These are phyloP conservation scores for Trametes elegans DNA, from an alignment of 768 basidiomycete species.

Conservation along the genomic window DNA sequence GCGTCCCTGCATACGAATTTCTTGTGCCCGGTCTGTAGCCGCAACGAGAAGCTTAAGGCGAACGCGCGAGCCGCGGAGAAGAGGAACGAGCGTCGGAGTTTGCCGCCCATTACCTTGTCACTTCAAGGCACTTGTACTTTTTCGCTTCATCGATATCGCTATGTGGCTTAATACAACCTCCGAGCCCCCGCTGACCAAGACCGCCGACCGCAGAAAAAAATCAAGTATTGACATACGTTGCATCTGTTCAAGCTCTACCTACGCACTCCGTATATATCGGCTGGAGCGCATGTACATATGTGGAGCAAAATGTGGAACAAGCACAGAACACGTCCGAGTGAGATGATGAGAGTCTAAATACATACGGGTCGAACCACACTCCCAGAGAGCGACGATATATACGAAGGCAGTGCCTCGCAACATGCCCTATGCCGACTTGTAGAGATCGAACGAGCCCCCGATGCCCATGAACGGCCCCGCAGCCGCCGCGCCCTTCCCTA, in stretches of 20 bases:
- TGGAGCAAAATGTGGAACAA: neutral
- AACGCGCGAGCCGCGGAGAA: conserved; percentile 10
- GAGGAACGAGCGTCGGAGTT: conserved; percentile 16
- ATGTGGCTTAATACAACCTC: conserved; percentile 2
- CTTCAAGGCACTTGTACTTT: conserved; percentile 13
- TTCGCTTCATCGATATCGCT: conserved; percentile 11
- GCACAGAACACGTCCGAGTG: neutral
- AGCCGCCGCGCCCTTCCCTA: conserved; percentile 36
- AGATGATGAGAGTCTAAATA: conserved; percentile 5
- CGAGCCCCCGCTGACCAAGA: conserved; percentile 5
- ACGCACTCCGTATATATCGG: neutral
- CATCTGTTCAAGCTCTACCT: neutral
- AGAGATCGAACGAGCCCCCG: conserved; percentile 5
- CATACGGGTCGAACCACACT: neutral
- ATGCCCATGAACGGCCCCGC: conserved; percentile 30
- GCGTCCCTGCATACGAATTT: neutral
- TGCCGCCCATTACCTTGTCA: conserved; percentile 18
- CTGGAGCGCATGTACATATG: too few relatives aligned
- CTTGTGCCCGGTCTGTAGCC: too few relatives aligned
- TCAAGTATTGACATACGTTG: neutral
- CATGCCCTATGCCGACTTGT: conserved; percentile 1
- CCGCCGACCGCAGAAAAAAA: neutral
- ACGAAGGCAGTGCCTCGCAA: too few relatives aligned
- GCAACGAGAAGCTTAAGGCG: conserved; percentile 8
- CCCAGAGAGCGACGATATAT: neutral